Base-by-base conservation (phyloP, 2,329 filamentous ascomycete species). In the Didymella sp. region DNA sequence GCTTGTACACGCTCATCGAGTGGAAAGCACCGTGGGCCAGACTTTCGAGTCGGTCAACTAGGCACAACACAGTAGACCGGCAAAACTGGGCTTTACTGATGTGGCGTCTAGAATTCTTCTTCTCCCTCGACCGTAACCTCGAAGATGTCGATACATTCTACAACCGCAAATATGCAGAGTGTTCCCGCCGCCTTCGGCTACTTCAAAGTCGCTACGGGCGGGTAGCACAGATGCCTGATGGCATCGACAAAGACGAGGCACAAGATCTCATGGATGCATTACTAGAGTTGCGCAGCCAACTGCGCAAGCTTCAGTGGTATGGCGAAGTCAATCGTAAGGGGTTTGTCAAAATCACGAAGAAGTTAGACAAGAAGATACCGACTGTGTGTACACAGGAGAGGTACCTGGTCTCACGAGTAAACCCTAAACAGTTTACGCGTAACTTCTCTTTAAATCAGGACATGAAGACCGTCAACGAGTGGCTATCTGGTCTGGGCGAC, bases 271-370 rank as follows among this genome's bases (percentile, higher is more conserved):
- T 96, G 81, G 92, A 90, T 31, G 92, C 93, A 31, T 81, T 99
- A 47, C 84, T 98, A 28, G 95, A 99, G 77, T 82, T 98, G 58
- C 87, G 95, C 55, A 89, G 88, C 49, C 91, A 96, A 73, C 79
- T 98, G 64, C 86, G 95, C 58, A 98, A 98, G 70, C 81, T 99
- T 49, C 91, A 96, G 76, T 98, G 93, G 93, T 99, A 98, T 74
- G 94, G 93, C 46, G 94, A 98, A 78, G 94, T 98, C 70, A 99
- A 99, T 76, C 87, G 93, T 49, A 85, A 91, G 62, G 95, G 95
- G 2, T 99, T 99, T 71, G 87, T 96, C 75, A 99, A 99, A 80
- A 99, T 99, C 76, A 96, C 95, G 48, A 99, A 99, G 81, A 99
- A 99, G 78, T 81, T 97, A 42, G 95, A 99, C 78, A 99, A 99